Base-by-base conservation (phyloP, 2,329 filamentous ascomycete genomes). In the Neonectria sp. region DNA sequence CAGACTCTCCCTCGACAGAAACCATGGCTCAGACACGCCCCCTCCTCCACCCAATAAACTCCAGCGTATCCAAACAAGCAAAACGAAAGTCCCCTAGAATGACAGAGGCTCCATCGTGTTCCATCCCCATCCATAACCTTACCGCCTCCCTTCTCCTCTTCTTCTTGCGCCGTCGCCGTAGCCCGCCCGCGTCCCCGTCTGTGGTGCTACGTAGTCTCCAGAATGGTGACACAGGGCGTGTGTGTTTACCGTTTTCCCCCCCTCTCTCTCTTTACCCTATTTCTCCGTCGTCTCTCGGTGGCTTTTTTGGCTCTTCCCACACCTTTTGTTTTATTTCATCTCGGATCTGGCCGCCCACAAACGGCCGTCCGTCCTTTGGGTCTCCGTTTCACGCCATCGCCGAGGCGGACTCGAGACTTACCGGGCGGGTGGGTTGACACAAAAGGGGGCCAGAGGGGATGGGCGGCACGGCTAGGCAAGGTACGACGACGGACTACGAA, bases 111-210 rank as follows among this genome's bases (percentile, higher is more conserved):
- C 55, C 62, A 55, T 53, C 61, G 27, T 40, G 27, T 33, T 25
- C 31, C 60, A 55, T 61, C 57, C 63, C 46, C 40, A 12, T 49
- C 68, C 45, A 29, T 70, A 73, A 73, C 69, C 63, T 69, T 73
- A 45, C 63, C 71, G 69, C 68, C 69, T 49, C 46, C 33, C 48
- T 7, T 35, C 43, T 48, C 40, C 43, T 33, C n/a, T 35, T 35
- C 13, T 45, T 24, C 27, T 37, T 55, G 12, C 52, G 46, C 48
- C 60, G 31, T n/a, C 46, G 29, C 61, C 43, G 52, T 29, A 46
- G 45, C 45, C 40, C 37, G 48, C 48, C 60, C 61, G 55, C 46
- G 35, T 27, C 29, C 31, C 57, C 57, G 40, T 21, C 33, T 51
- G 31, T 45, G 13, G 11, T 17, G 25, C 27, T 59, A 11, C 37